phyloP scores from a whole-genome alignment of 1,284 basidiomycete genomes.

The Sporisorium sorghi region DNA sequence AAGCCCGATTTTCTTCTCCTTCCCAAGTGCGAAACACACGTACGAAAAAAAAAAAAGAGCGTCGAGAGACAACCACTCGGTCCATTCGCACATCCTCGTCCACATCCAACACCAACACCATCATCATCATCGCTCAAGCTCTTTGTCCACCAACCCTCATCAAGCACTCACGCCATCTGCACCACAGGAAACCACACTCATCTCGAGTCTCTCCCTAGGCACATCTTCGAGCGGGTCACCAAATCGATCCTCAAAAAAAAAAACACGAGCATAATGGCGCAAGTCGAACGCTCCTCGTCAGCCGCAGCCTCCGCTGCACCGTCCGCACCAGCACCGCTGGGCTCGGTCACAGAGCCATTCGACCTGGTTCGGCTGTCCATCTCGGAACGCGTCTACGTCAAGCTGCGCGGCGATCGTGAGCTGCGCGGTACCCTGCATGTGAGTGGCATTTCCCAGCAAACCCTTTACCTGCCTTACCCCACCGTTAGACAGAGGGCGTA shows the following conservation, averaged over 20 bases:
- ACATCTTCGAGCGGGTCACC: background rate
- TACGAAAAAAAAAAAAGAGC: conserved; percentile 7
- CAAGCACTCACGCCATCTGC: too few relatives aligned
- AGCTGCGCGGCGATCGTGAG: conserved; percentile 93
- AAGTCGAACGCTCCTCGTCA: conserved; percentile 35
- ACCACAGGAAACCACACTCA: too few relatives aligned
- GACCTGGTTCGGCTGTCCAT: conserved; percentile 95
- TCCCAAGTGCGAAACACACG: background rate
- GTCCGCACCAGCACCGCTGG: conserved; percentile 24
- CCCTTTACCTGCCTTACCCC: too few relatives aligned
- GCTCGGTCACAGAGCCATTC: conserved; percentile 86
- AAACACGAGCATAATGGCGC: conserved; percentile 25
- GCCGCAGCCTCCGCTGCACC: conserved; percentile 10
- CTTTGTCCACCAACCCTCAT: background rate
- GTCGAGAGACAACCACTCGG: too few relatives aligned
- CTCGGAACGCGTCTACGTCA: conserved; percentile 95
- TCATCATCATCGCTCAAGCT: background rate
- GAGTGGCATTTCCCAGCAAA: too few relatives aligned
- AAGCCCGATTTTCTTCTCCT: background rate
- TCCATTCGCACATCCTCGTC: too few relatives aligned
- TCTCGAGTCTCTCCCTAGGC: background rate
- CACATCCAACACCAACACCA: conserved; percentile 5
- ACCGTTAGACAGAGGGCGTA: too few relatives aligned
- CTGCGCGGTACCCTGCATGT: conserved; percentile 88
- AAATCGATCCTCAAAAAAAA: conserved; percentile 1